phyloP scores from a whole-genome alignment of 768 basidiomycete species.

The Boletus eberwhitei region DNA sequence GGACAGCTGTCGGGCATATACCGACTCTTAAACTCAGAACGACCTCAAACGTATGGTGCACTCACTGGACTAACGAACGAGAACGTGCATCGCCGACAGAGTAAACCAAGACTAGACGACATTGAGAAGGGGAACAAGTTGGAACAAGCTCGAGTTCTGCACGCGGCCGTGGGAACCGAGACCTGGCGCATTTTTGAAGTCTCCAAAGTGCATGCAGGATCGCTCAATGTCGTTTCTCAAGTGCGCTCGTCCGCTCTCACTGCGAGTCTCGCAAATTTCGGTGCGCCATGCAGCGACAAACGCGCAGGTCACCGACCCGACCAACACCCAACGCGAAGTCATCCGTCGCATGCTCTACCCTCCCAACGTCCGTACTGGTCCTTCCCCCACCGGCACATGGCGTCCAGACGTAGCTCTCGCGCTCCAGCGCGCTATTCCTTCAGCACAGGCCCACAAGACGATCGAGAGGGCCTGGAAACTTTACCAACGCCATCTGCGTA shows the following conservation, averaged over 20 bases:
- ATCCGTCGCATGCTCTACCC: constrained; percentile 84
- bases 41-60: background rate
- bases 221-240: constrained; percentile 40
- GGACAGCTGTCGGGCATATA: constrained; percentile 37
- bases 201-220: background rate
- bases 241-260: constrained; percentile 31
- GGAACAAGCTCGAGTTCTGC: background rate
- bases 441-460: constrained; percentile 85
- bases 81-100: constrained; percentile 26
- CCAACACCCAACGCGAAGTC: constrained; percentile 64
- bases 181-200: background rate
- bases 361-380: constrained; percentile 61
- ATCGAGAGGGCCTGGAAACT: constrained; percentile 90
- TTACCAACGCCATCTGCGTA: constrained; percentile 70
- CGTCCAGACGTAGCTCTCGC: constrained; percentile 75
- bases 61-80: constrained; percentile 18
- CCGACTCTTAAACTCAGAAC: background rate
- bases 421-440: constrained; percentile 81
- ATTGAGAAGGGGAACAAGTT: constrained; percentile 5
- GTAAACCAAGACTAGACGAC: constrained; percentile 20
- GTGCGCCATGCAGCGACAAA: constrained; percentile 42
- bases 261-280: constrained; percentile 33
- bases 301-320: constrained; percentile 24
- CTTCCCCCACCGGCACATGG: constrained; percentile 81
- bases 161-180: constrained; percentile 24